phyloP scores from a whole-genome alignment of 441 rosid genomes.

The Bruguiera hainesii region DNA sequence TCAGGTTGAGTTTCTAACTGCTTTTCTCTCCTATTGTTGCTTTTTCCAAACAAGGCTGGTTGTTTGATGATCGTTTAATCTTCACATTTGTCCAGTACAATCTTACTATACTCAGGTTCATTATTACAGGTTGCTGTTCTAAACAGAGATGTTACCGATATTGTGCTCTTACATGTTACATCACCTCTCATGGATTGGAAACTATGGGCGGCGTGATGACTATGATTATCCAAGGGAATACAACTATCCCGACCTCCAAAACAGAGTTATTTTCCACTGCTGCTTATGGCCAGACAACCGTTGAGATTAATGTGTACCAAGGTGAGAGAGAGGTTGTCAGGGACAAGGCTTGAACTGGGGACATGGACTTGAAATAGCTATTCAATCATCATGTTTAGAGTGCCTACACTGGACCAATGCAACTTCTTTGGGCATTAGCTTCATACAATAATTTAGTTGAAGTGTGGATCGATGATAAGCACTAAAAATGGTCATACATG shows the following conservation, averaged over 20 bases:
- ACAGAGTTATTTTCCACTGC: slow-evolving; percentile 93
- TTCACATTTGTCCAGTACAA: not conserved
- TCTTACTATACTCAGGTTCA: not conserved
- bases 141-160: slow-evolving; percentile 86
- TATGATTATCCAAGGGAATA: slow-evolving; percentile 79
- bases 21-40: not conserved
- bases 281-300: slow-evolving; percentile 97
- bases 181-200: slow-evolving; percentile 82
- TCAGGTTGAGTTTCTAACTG: slow-evolving; percentile 35
- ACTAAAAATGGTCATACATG: no score
- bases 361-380: no score
- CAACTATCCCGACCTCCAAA: slow-evolving; percentile 86
- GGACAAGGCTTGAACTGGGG: slow-evolving; percentile 35
- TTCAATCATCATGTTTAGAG: no score
- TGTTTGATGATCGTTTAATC: slow-evolving; percentile 5
- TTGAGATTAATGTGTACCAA: slow-evolving; percentile 85
- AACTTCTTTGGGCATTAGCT: no score
- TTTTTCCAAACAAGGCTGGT: not conserved
- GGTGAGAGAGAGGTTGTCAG: slow-evolving; percentile 90
- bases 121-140: slow-evolving; percentile 74
- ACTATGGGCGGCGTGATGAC: slow-evolving; percentile 95
- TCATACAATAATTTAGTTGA: no score
- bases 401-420: no score
- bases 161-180: slow-evolving; percentile 82
- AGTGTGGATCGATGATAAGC: no score